Base-by-base conservation (phyloP, 257 asterid species). In the Jasminum sambac region DNA sequence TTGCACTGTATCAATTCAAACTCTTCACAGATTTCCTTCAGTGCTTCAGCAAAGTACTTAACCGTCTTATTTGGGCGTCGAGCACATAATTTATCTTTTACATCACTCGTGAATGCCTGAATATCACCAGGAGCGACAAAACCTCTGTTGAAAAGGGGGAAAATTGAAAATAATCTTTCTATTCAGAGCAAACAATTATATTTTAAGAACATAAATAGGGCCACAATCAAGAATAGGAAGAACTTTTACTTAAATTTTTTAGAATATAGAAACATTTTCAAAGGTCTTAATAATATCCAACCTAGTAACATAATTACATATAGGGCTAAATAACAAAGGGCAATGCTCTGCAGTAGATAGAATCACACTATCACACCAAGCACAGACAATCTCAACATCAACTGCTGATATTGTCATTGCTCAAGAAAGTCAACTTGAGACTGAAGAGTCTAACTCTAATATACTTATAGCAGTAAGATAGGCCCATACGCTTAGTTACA, bases 111-210 rank as follows among this genome's bases (percentile, higher is more conserved):
- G 78, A 92, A 87, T 60, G 80, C 84, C 85, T 87, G 92, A 77
- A 90, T 78, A 82, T 92, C 98, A 64, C 78, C 93, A 52, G 96
- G 96, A 74, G 91, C 88, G 46, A 92, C 98, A 88, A 90, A 92
- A 74, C 96, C 98, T 81, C 98, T 92, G 84, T 59, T 40, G 80
- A 77, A 66, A 72, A 72, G 26, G 71, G 58, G 70, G 73, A 78
- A 77, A 72, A 6, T 19, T 68, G 24, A 55, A 55, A 55, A 55
- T 10, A 10, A 21, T 55, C 26, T 30, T 6, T 24, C 16, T 0
- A 55, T 23, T 1, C 11, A 21, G 17, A 42, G 64, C 12, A 55
- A 10, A 48, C 42, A 64, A 25, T 57, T 16, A 43, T 13, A 26
- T 44, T 34, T 66, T 16, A 30, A 52, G 71, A 19, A 43, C 43